Evolutionary conservation across 1,284 basidiomycete species (phyloP).

Genomic region (Microbotryum saponariae): DNA sequence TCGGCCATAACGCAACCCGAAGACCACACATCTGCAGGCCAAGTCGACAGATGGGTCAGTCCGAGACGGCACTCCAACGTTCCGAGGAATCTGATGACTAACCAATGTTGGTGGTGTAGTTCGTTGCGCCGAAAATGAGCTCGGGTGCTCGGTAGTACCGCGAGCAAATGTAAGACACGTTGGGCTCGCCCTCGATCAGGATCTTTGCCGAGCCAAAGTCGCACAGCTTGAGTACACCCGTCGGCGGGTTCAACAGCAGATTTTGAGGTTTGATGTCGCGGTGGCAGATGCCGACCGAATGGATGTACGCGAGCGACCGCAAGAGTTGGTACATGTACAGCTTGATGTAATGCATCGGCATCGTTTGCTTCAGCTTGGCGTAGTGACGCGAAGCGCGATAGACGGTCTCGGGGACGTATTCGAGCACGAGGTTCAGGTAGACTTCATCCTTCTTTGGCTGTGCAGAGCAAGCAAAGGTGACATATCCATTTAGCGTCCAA

Average conservation of each 20-base stretch:
- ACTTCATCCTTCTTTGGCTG: conserved; percentile 88
- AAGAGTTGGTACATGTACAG: conserved; percentile 77
- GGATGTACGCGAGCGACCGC: conserved; percentile 94
- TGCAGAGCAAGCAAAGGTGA: neutral
- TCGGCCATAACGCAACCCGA: conserved; percentile 99
- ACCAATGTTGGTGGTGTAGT: conserved; percentile 99
- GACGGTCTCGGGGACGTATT: conserved; percentile 99
- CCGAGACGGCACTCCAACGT: neutral
- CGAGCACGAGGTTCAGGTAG: conserved; percentile 96
- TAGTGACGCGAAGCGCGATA: conserved; percentile 98
- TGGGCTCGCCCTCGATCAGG: conserved; percentile 92
- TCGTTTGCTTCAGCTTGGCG: conserved; percentile 98
- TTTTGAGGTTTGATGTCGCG: conserved; percentile 99
- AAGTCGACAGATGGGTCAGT: neutral
- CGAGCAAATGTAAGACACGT: conserved; percentile 99
- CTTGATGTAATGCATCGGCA: conserved; percentile 99
- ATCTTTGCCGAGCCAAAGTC: conserved; percentile 99
- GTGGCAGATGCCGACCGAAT: conserved; percentile 70
- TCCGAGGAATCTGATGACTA: conserved; percentile 38
- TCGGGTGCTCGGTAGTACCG: conserved; percentile 98
- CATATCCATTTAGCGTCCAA: too few species aligned
- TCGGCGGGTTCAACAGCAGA: conserved; percentile 88
- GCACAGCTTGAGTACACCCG: conserved; percentile 93
- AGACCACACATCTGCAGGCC: conserved; percentile 86
- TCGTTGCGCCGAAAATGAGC: conserved; percentile 98